phyloP scores from a whole-genome alignment of 177 flowering plant genomes.

The Vitis hybrid region DNA sequence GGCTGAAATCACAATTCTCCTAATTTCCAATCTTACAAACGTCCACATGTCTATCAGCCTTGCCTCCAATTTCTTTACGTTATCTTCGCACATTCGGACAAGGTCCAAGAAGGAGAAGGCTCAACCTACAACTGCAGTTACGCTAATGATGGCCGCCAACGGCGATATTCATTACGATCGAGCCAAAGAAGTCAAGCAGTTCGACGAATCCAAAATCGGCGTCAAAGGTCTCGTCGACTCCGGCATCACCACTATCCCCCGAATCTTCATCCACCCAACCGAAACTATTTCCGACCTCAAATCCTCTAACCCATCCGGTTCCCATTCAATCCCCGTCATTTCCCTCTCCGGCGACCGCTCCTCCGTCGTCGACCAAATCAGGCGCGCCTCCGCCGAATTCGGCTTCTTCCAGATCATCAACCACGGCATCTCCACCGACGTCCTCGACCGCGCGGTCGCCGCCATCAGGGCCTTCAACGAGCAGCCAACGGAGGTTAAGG shows the following conservation, averaged over 20 bases:
- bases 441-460: constrained; percentile 25
- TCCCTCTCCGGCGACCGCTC: constrained; percentile 45
- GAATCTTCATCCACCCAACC: constrained; percentile 62
- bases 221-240: constrained; percentile 78
- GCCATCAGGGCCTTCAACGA: constrained; percentile 53
- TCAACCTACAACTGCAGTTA: background rate
- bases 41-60: too few species aligned
- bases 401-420: constrained; percentile 76
- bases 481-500: constrained; percentile 37
- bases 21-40: too few species aligned
- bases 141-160: background rate
- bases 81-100: too few species aligned
- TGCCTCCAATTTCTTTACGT: too few species aligned
- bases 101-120: too few species aligned
- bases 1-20: too few species aligned
- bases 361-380: constrained; percentile 33
- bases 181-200: constrained; percentile 47
- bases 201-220: constrained; percentile 72
- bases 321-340: constrained; percentile 40
- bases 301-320: background rate
- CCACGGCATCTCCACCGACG: constrained; percentile 42
- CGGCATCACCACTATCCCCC: constrained; percentile 58
- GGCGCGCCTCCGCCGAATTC: constrained; percentile 33
- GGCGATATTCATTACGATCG: constrained; percentile 35
- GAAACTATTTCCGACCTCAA: constrained; percentile 28